These are phyloP conservation scores for Beauveria pseudobassiana DNA, from an alignment of 2,329 filamentous ascomycete species.

Conservation along the genomic window DNA sequence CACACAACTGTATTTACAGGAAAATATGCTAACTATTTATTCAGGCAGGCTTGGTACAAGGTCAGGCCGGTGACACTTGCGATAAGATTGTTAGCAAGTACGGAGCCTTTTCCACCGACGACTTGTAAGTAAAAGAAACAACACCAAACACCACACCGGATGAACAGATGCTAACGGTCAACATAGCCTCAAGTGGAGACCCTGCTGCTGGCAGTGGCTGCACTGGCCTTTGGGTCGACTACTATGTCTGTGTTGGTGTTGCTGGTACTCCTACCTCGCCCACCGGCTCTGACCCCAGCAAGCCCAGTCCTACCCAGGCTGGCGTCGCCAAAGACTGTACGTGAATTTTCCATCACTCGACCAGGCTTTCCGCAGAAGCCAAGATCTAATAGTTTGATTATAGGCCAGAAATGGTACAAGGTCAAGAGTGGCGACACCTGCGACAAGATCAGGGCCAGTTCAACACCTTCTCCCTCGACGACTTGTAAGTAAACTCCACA, in stretches of 20 bases:
- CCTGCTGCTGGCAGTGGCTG: conserved; percentile 11
- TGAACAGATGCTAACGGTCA: background rate
- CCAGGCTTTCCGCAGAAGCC: background rate
- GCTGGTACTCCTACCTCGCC: conserved; percentile 3
- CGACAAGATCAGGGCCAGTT: conserved; percentile 10
- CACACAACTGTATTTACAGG: background rate
- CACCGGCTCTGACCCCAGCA: conserved; percentile 2
- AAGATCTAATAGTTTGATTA: background rate
- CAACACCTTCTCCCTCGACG: conserved; percentile 17
- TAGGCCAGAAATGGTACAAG: conserved; percentile 10
- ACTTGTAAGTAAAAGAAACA: conserved; percentile 7
- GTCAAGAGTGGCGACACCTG: conserved; percentile 13
- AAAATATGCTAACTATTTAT: background rate
- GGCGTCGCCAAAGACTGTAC: conserved; percentile 3
- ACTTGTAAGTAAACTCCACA: conserved; percentile 7
- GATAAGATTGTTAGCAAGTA: conserved; percentile 9
- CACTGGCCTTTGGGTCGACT: conserved; percentile 12
- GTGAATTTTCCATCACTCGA: background rate
- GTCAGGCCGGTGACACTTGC: conserved; percentile 13
- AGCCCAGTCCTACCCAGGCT: conserved; percentile 9
- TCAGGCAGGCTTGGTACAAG: conserved; percentile 11
- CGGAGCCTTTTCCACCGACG: conserved; percentile 18
- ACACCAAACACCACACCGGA: background rate
- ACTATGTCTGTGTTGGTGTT: conserved; percentile 21
- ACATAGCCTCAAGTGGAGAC: conserved; percentile 22